Percentiles rank a stretch among this genome's conserved stretches.
Evolutionary conservation across 1,139 yeast species (phyloP).

Genomic region (Taiozyma sp.): DNA sequence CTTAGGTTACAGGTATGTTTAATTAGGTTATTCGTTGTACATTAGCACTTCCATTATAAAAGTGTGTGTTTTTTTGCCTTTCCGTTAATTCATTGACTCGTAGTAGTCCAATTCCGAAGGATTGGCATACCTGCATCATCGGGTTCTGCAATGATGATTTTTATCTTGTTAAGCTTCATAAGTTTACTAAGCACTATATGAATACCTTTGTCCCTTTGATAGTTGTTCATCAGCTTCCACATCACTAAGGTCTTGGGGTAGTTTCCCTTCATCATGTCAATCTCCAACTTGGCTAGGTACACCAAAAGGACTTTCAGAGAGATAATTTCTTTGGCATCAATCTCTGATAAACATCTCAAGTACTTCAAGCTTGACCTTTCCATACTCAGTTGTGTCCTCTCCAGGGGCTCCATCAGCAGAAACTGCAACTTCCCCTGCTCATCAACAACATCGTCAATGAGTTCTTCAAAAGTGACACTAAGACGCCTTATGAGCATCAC

Average conservation of each 20-base stretch:
- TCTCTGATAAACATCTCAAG: constrained; percentile 11
- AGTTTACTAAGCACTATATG: constrained; percentile 7
- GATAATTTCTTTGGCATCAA: constrained; percentile 25
- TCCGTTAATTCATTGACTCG: neutral
- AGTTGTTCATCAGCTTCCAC: constrained; percentile 1
- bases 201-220: neutral
- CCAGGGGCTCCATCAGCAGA: neutral
- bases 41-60: constrained; percentile 4
- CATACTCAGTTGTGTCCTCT: neutral
- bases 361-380: constrained; percentile 8
- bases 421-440: neutral
- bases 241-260: neutral
- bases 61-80: neutral
- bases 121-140: neutral
- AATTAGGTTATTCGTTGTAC: constrained; percentile 1
- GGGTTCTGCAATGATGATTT: neutral
- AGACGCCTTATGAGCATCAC: constrained; percentile 1
- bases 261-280: constrained; percentile 9
- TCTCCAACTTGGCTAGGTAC: constrained; percentile 27
- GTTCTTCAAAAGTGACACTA: neutral
- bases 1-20: constrained; percentile 1
- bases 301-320: constrained; percentile 26
- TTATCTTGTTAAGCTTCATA: neutral
- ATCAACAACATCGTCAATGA: constrained; percentile 3
- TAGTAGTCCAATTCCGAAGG: neutral